Base-by-base conservation (phyloP, 2,329 filamentous ascomycete genomes). In the Proliferodiscus dingleyae region DNA sequence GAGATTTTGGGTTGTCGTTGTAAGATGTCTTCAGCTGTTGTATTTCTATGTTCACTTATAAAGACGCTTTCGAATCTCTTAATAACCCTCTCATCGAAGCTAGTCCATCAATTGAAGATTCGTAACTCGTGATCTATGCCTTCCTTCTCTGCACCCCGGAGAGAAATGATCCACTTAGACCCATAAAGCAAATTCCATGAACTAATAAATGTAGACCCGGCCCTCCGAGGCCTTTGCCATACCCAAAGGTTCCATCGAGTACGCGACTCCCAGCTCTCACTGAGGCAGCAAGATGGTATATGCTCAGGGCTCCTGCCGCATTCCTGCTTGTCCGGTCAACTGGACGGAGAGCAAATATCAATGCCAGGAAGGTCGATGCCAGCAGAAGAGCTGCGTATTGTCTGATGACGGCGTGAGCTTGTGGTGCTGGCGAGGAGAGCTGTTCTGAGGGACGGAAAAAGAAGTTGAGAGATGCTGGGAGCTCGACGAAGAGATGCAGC, bases 351-450 rank as follows among this genome's bases (percentile, higher is more conserved):
- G 58, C 53, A 41, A 67, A 67, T 8, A 61, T 53, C 4, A 60
- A 22, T 4, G 66, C 62, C 22, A 69, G 58, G 29, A 67, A 48
- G 45, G 55, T 61, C 9, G 65, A 63, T 11, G 52, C 45, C 13
- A 67, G 40, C 4, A 69, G 55, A 0, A 68, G 55, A 5, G 66
- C 48, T n/a, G 66, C 65, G 47, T 68, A 69, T 55, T 69, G 66
- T 24, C 58, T 54, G 39, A 69, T 62, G 21, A 61, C 40, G 19
- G 63, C 53, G 32, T 68, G 60, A 8, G 66, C 62, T 50, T 64
- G 56, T 8, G 63, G 61, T 28, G 63, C 61, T 29, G 62, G 51
- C 4, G 41, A 32, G 3, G 56, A 45, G 13, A 68, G 59, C 33
- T 62, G 60, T 19, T 56, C 41, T 10, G 61, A 58, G 6, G 66